A percentile compares a stretch with the other conserved stretches of the same genome.
Evolutionary conservation across 257 asterid genomes (phyloP).

Genomic region (Nicotiana obtusifolia): DNA sequence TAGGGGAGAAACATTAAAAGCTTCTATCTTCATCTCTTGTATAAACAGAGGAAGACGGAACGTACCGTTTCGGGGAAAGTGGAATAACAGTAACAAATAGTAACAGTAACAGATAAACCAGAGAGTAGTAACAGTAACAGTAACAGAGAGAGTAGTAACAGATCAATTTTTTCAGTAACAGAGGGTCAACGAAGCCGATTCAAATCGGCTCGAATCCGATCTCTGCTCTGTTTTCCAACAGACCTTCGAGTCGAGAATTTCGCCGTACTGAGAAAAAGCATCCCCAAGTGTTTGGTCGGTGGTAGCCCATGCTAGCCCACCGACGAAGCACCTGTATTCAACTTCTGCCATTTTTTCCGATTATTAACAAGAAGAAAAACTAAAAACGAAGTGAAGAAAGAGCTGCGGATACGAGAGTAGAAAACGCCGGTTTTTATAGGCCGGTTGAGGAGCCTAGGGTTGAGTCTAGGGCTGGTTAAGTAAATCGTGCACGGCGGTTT

Average conservation of each 20-base stretch:
- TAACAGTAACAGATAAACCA: not conserved
- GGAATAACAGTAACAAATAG: constrained; percentile 5
- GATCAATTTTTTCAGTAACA: constrained; percentile 6
- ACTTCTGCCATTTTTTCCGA: constrained; percentile 10
- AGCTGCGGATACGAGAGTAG: fast-evolving
- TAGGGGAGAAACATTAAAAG: constrained; percentile 16
- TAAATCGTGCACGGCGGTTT: not conserved
- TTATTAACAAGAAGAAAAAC: not conserved
- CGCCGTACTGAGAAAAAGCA: constrained; percentile 50
- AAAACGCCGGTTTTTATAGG: not conserved
- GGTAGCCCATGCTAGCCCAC: constrained; percentile 64
- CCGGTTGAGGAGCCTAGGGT: not conserved
- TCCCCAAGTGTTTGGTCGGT: constrained; percentile 38
- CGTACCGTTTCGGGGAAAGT: constrained; percentile 30
- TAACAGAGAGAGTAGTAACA: not conserved
- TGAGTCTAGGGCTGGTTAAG: not conserved
- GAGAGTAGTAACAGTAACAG: not conserved
- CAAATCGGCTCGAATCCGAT: constrained; percentile 23
- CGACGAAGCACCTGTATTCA: constrained; percentile 31
- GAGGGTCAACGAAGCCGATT: constrained; percentile 20
- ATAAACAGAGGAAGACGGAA: constrained; percentile 14
- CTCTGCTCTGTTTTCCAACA: constrained; percentile 29
- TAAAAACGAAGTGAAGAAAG: not conserved
- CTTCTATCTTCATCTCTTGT: constrained; percentile 23
- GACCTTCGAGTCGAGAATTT: constrained; percentile 64